These are phyloP conservation scores for Blakeslea trispora DNA, from an alignment of 371 early-diverging fungal species.

Conservation along the genomic window DNA sequence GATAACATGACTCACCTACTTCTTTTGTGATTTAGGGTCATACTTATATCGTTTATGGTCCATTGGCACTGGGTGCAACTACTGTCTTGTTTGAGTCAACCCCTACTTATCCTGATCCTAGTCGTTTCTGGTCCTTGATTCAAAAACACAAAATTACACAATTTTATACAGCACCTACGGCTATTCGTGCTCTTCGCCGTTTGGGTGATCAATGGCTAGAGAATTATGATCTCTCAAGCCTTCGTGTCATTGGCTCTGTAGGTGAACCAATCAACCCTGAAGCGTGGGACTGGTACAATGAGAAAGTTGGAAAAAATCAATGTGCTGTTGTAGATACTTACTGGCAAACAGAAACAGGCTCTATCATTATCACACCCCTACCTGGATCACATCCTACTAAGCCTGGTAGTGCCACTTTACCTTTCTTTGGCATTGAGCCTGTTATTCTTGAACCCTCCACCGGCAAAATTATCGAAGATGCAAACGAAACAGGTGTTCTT, in stretches of 20 bases:
- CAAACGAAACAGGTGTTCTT: conserved; percentile 88
- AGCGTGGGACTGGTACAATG: conserved; percentile 96
- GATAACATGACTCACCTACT: not conserved
- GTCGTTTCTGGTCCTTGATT: conserved; percentile 81
- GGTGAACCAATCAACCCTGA: conserved; percentile 99
- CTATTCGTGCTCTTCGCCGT: conserved; percentile 90
- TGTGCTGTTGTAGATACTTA: conserved; percentile 96
- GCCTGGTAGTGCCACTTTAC: conserved; percentile 94
- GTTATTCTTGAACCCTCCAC: conserved; percentile 80
- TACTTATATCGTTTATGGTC: conserved; percentile 94
- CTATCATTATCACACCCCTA: conserved; percentile 88
- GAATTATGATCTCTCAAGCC: conserved; percentile 69
- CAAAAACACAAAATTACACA: conserved; percentile 91
- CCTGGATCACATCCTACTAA: conserved; percentile 84
- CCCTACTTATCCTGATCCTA: conserved; percentile 81
- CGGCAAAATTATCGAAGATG: conserved; percentile 72
- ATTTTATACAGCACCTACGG: conserved; percentile 98
- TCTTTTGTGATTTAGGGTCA: conserved; percentile 10
- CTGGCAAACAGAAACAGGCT: conserved; percentile 97
- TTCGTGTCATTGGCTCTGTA: conserved; percentile 93
- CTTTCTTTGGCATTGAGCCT: conserved; percentile 96
- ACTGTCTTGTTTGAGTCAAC: conserved; percentile 94
- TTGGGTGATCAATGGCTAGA: conserved; percentile 80
- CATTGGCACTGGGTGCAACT: conserved; percentile 85
- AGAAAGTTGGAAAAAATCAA: conserved; percentile 79